These are phyloP conservation scores for Boletales sp. DNA, from an alignment of 768 basidiomycete genomes.

Conservation along the genomic window DNA sequence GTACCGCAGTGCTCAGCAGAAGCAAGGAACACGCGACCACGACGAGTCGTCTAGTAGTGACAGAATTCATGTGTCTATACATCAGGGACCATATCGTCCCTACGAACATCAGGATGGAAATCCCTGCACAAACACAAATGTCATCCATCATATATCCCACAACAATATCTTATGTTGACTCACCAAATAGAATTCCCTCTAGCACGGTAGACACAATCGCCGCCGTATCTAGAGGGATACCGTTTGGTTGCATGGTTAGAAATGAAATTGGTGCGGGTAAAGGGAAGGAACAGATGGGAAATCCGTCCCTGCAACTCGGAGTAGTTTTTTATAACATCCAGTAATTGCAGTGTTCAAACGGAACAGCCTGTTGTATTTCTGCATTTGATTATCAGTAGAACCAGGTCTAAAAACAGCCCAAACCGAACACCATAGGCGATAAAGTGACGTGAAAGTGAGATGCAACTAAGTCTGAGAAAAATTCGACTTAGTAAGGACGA, in stretches of 20 bases:
- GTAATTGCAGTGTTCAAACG: neutral
- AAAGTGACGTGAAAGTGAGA: too few relatives aligned
- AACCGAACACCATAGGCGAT: too few relatives aligned
- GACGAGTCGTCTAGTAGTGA: constrained; percentile 12
- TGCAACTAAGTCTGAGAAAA: too few relatives aligned
- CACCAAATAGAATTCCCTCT: constrained; percentile 27
- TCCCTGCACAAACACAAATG: constrained; percentile 10
- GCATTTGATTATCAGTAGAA: too few relatives aligned
- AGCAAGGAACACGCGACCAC: constrained; percentile 19
- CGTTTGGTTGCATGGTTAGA: constrained; percentile 1
- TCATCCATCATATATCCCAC: neutral
- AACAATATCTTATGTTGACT: neutral
- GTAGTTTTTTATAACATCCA: neutral
- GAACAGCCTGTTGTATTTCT: too few relatives aligned
- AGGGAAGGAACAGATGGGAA: neutral
- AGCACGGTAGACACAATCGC: constrained; percentile 23
- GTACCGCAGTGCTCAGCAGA: constrained; percentile 22
- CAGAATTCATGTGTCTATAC: neutral
- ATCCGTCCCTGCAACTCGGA: neutral
- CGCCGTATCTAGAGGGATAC: constrained; percentile 18
- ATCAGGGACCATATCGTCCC: constrained; percentile 24
- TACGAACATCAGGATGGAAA: constrained; percentile 30
- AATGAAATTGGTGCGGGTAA: neutral
- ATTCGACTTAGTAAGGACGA: too few relatives aligned
- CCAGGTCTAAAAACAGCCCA: neutral